Percentiles rank a stretch among this genome's conserved stretches.
Evolutionary conservation across 2,329 filamentous ascomycete genomes (phyloP).

Genomic region (Fusarium sp.): DNA sequence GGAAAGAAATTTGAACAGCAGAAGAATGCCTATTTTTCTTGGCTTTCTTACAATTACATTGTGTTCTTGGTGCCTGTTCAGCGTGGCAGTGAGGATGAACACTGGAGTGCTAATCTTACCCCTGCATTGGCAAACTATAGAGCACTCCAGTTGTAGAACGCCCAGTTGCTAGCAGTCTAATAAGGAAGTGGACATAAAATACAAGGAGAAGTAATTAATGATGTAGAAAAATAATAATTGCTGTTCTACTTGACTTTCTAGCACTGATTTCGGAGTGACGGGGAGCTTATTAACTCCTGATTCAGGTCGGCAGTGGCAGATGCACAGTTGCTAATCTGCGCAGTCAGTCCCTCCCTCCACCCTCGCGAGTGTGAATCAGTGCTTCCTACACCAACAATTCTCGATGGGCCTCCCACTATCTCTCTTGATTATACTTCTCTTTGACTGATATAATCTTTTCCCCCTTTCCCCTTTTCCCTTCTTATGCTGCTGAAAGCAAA

Average conservation of each 20-base stretch:
- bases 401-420: not conserved
- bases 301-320: not conserved
- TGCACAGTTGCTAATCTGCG: not conserved
- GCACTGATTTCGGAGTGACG: not conserved
- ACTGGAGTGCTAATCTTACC: not conserved
- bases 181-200: not conserved
- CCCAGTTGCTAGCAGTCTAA: not conserved
- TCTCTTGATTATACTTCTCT: not conserved
- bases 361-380: slow-evolving; percentile 15
- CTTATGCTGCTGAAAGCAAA: not conserved
- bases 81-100: not conserved
- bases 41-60: not conserved
- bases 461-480: not conserved
- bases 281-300: not conserved
- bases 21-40: not conserved
- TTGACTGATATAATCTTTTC: too few species aligned
- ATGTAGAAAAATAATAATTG: not conserved
- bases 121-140: not conserved
- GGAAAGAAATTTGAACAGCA: not conserved
- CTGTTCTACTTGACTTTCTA: not conserved
- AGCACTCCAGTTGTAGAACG: not conserved
- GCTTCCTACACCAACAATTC: not conserved
- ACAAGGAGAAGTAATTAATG: not conserved
- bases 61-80: not conserved
- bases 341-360: not conserved